Evolutionary conservation across 345 rosid species (phyloP), one percentile per base, ranked within the genome.

Genomic region (Moringa oleifera): DNA sequence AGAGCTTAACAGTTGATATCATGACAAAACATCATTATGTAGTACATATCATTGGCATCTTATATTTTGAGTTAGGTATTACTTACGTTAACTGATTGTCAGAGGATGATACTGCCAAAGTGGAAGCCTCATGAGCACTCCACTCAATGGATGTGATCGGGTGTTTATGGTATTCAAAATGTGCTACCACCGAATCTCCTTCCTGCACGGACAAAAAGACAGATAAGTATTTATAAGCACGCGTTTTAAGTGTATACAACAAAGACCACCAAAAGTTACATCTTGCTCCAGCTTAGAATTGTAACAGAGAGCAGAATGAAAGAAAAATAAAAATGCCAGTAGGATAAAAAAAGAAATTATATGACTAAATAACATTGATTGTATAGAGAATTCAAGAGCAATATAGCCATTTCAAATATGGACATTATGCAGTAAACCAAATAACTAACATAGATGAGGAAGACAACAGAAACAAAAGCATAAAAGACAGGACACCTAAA

Each of bases 141-240:
- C 99, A 90, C 64, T 94, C 93, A 7, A 94, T 88, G 16, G 97
- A 94, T n/a, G 99, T 94, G 47, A 94, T 73, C 0, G 96, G 96
- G 65, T 70, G 80, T 64, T 88, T 94, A 73, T 94, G 97, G 51
- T 94, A 88, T 55, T 83, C 81, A 55, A 94, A 90, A 71, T 85
- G 99, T n/a, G 97, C 97, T 31, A 94, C 87, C 13, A 85, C 83
- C 18, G 91, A 79, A 78, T 81, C 90, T 53, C 82, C 96, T 18
- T 77, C 85, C 97, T 90, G 74, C 52, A 23, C 19, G 55, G 11
- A 31, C 0, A 63, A n/a, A n/a, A n/a, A 25, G 31, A 22, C 17
- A 53, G 11, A 25, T 41, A 46, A 63, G 68, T 33, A 55, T 7
- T 1, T 9, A 41, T 16, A 4, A 41, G 6, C 16, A 41, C 8